These are phyloP conservation scores for Fusarium citri DNA, from an alignment of 2,329 filamentous ascomycete species.

Conservation along the genomic window DNA sequence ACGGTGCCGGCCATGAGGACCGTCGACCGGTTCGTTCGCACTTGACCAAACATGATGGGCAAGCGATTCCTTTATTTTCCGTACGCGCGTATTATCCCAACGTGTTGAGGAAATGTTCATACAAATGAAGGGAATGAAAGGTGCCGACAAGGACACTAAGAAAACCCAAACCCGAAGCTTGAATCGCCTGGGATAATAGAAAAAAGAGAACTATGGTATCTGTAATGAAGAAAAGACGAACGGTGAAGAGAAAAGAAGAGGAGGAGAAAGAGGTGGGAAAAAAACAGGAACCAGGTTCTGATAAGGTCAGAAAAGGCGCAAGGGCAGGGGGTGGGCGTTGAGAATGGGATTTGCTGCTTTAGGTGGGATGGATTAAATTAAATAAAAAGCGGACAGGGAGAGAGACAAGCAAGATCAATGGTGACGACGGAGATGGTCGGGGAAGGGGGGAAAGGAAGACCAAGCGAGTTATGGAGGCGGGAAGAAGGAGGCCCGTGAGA, in stretches of 20 bases:
- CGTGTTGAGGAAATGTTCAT: neutral
- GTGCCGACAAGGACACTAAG: conserved; percentile 38
- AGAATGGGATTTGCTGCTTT: neutral
- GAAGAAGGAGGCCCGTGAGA: conserved; percentile 25
- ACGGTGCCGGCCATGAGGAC: conserved; percentile 47
- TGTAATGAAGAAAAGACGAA: conserved; percentile 31
- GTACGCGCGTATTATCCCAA: conserved; percentile 5
- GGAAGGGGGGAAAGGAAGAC: neutral
- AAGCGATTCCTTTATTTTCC: conserved; percentile 32
- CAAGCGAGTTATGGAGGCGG: conserved; percentile 29
- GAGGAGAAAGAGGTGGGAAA: conserved; percentile 16
- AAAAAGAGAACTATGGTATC: conserved; percentile 22
- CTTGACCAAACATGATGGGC: conserved; percentile 49
- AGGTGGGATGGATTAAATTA: conserved; percentile 36
- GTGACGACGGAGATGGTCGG: conserved; percentile 10
- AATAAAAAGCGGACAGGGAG: conserved; percentile 33
- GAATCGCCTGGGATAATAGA: conserved; percentile 16
- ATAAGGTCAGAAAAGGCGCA: conserved; percentile 29
- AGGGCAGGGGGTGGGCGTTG: conserved; percentile 3
- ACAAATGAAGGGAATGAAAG: conserved; percentile 30
- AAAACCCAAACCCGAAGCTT: conserved; percentile 32
- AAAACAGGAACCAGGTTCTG: conserved; percentile 36
- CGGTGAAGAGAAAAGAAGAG: conserved; percentile 25
- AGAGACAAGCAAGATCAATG: neutral
- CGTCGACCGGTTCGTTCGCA: conserved; percentile 49